phyloP scores from a whole-genome alignment of 164 flowering plant species.

The Liquidambar formosana region DNA sequence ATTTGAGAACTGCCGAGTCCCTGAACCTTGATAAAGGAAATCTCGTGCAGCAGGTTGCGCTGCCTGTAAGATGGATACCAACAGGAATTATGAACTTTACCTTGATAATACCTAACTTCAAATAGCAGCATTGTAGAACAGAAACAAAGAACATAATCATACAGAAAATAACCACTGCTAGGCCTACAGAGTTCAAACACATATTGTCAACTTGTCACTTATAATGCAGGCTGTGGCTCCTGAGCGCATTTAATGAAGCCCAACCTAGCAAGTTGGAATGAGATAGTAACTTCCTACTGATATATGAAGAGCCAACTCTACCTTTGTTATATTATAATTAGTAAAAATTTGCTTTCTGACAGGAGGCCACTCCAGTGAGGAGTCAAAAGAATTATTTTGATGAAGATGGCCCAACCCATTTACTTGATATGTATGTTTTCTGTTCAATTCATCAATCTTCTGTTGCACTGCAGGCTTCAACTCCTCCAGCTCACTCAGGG shows the following conservation, averaged over 20 bases:
- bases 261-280: not conserved
- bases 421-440: constrained; percentile 37
- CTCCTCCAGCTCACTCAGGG: constrained; percentile 73
- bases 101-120: not conserved
- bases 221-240: not conserved
- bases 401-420: constrained; percentile 25
- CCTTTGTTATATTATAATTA: constrained; percentile 46
- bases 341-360: constrained; percentile 28
- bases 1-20: constrained; percentile 29
- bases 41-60: constrained; percentile 28
- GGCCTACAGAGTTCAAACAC: not conserved
- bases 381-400: constrained; percentile 25
- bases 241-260: not conserved
- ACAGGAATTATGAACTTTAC: not conserved
- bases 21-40: constrained; percentile 31
- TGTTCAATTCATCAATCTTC: constrained; percentile 52
- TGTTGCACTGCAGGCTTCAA: constrained; percentile 68
- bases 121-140: constrained; percentile 4
- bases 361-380: constrained; percentile 48
- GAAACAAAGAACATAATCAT: not conserved
- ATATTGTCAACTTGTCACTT: not conserved
- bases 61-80: constrained; percentile 32
- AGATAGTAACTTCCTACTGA: not conserved
- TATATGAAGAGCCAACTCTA: constrained; percentile 17
- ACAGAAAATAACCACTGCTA: not conserved